Evolutionary conservation across 768 basidiomycete genomes (phyloP).

Genomic region (Chalciporus piperatus): DNA sequence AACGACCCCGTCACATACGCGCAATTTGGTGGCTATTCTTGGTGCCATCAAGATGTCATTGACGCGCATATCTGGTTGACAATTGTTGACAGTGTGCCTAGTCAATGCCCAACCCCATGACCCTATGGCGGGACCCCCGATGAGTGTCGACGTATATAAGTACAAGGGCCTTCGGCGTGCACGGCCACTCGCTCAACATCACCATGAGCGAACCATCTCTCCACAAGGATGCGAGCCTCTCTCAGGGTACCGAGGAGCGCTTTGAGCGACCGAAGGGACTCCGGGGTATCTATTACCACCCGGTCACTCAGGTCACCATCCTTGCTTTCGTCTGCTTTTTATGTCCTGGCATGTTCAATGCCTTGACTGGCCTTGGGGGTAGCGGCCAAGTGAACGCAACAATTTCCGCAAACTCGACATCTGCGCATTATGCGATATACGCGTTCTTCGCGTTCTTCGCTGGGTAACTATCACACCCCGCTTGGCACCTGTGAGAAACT

Average conservation of each 20-base stretch:
- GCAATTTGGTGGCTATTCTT: no score
- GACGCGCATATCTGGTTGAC: no score
- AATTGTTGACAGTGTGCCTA: no score
- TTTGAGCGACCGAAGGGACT: conserved; percentile 48
- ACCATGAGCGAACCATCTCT: no score
- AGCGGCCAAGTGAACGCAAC: conserved; percentile 68
- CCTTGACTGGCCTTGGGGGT: conserved; percentile 72
- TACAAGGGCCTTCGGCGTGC: no score
- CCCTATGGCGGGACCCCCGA: no score
- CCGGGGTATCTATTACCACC: conserved; percentile 55
- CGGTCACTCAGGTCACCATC: conserved; percentile 58
- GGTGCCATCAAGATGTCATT: no score
- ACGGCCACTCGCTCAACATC: no score
- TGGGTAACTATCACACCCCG: conserved; percentile 43
- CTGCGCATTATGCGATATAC: conserved; percentile 61
- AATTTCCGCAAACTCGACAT: conserved; percentile 68
- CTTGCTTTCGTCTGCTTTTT: conserved; percentile 66
- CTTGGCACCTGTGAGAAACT: background rate
- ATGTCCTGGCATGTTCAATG: conserved; percentile 67
- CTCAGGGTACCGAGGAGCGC: conserved; percentile 24
- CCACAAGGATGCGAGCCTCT: no score
- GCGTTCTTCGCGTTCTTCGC: conserved; percentile 60
- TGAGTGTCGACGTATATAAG: no score
- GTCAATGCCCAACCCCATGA: no score
- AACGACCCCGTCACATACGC: no score